A percentile compares a stretch with the other conserved stretches of the same genome.
Evolutionary conservation across 2,329 filamentous ascomycete species (phyloP).

Genomic region (Monosporascus sp.): DNA sequence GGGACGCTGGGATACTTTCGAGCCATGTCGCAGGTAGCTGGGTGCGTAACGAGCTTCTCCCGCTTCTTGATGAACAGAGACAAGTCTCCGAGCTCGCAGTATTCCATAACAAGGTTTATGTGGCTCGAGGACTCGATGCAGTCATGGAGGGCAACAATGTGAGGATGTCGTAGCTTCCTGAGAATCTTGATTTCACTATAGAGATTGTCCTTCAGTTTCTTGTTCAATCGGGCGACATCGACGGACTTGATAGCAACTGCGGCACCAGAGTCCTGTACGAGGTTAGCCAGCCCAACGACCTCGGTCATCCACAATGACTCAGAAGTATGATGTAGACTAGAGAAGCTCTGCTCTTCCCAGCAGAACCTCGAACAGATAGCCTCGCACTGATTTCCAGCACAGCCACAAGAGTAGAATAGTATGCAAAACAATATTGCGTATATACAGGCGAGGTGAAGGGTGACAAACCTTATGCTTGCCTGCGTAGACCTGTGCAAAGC

Average conservation of each 20-base stretch:
- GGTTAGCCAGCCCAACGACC: constrained; percentile 13
- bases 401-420: constrained; percentile 1
- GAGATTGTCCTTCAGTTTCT: constrained; percentile 94
- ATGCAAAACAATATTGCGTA: constrained; percentile 5
- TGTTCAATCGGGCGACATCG: constrained; percentile 82
- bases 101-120: constrained; percentile 98
- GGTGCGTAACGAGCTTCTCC: constrained; percentile 71
- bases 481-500: constrained; percentile 93
- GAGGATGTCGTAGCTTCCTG: constrained; percentile 87
- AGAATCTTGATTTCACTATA: constrained; percentile 94
- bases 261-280: constrained; percentile 63
- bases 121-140: constrained; percentile 82
- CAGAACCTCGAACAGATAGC: neutral
- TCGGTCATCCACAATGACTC: constrained; percentile 6
- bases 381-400: neutral
- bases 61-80: constrained; percentile 96
- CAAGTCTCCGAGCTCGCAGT: constrained; percentile 90
- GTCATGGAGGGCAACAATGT: constrained; percentile 94
- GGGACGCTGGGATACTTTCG: constrained; percentile 83
- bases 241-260: constrained; percentile 96
- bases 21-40: constrained; percentile 83
- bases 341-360: neutral
- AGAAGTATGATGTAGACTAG: neutral
- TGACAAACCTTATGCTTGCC: constrained; percentile 73
- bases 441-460: constrained; percentile 3